These are phyloP conservation scores for Tricholoma sp. DNA, from an alignment of 768 basidiomycete genomes.

Conservation along the genomic window DNA sequence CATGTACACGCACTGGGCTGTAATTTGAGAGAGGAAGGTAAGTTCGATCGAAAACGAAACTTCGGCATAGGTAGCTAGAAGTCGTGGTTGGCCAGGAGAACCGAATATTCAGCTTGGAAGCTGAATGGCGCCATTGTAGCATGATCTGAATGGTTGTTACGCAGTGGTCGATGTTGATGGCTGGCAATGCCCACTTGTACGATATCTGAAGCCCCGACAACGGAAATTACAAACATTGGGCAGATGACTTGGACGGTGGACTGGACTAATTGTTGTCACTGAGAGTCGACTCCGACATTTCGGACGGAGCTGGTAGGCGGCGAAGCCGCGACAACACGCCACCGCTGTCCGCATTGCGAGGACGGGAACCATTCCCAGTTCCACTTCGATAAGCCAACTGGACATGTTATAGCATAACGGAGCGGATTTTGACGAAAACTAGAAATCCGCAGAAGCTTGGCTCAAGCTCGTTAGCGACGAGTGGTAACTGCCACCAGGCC, in stretches of 20 bases:
- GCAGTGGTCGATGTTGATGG: background rate
- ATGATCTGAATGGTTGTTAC: background rate
- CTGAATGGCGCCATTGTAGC: background rate
- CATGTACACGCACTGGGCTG: background rate
- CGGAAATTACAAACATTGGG: background rate
- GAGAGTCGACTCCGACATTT: background rate
- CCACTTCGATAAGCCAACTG: background rate
- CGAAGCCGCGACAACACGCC: background rate
- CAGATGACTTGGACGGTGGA: background rate
- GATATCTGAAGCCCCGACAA: background rate
- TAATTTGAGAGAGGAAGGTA: background rate
- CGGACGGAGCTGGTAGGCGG: background rate
- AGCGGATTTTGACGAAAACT: background rate
- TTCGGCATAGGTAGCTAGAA: background rate
- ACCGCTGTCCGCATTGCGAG: background rate
- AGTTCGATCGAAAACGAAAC: background rate
- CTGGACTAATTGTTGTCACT: background rate
- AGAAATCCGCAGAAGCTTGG: background rate
- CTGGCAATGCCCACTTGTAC: background rate
- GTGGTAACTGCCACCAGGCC: background rate
- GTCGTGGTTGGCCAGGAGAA: background rate
- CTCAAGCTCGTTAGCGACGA: background rate
- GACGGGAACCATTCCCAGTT: background rate
- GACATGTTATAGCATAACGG: background rate
- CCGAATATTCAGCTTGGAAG: background rate